Conservation (phyloP, 306 rosid genomes). For the Psophocarpus tetragonolobus region DNA sequence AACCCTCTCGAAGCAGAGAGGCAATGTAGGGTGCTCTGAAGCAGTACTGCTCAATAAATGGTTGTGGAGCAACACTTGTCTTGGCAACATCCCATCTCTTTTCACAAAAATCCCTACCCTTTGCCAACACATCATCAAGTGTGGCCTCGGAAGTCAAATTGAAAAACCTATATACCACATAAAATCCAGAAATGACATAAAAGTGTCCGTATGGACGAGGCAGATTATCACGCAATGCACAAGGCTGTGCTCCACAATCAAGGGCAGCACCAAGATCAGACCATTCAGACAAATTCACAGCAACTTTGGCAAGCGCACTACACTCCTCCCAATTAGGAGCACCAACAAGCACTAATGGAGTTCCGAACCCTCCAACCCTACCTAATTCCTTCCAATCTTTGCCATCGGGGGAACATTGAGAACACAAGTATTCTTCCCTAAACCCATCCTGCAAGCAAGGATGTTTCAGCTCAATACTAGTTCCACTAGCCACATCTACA, state of each 20-base stretch:
- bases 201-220: slow-evolving; percentile 83
- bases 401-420: slow-evolving; percentile 51
- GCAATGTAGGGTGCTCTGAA: slow-evolving; percentile 91
- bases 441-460: slow-evolving; percentile 94
- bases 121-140: slow-evolving; percentile 82
- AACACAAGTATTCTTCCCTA: slow-evolving; percentile 62
- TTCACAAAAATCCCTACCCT: slow-evolving; percentile 74
- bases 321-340: slow-evolving; percentile 89
- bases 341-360: slow-evolving; percentile 60
- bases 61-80: slow-evolving; percentile 88
- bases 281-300: slow-evolving; percentile 90
- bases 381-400: slow-evolving; percentile 39
- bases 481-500: slow-evolving; percentile 43
- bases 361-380: slow-evolving; percentile 48
- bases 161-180: slow-evolving; percentile 84
- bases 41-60: slow-evolving; percentile 96
- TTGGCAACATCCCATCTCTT: slow-evolving; percentile 78
- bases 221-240: slow-evolving; percentile 65
- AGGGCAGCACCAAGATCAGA: slow-evolving; percentile 56
- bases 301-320: slow-evolving; percentile 65
- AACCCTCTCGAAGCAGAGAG: slow-evolving; percentile 82
- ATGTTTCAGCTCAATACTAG: slow-evolving; percentile 63
- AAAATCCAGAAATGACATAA: slow-evolving; percentile 89
- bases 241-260: slow-evolving; percentile 81
- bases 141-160: slow-evolving; percentile 79